Percentiles rank a stretch among this genome's conserved stretches.
These are phyloP conservation scores for Excoecaria cochinchinensis DNA, from an alignment of 345 rosid species.

Conservation along the genomic window DNA sequence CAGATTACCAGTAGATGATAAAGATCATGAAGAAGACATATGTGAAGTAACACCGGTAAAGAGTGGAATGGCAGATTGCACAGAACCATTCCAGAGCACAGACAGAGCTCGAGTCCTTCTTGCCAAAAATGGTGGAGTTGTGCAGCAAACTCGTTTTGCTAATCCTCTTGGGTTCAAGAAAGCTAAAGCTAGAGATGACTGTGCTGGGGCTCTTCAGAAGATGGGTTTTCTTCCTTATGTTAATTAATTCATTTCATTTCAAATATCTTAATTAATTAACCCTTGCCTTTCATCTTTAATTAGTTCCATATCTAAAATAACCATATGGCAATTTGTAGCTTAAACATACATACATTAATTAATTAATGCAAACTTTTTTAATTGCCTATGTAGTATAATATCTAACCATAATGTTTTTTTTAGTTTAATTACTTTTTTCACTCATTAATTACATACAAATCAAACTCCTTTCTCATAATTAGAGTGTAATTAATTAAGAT, in stretches of 20 bases:
- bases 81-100: constrained; percentile 2
- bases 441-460: too few species aligned
- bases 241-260: background rate
- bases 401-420: too few species aligned
- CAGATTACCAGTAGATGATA: constrained; percentile 11
- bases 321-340: too few species aligned
- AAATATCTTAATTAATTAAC: too few species aligned
- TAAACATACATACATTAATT: too few species aligned
- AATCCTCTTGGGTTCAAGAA: constrained; percentile 24
- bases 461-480: too few species aligned
- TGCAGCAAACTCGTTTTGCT: constrained; percentile 13
- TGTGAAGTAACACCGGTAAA: constrained; percentile 22
- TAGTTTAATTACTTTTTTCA: too few species aligned
- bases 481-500: too few species aligned
- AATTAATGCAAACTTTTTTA: too few species aligned
- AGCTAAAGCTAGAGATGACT: background rate
- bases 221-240: constrained; percentile 24
- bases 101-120: constrained; percentile 20
- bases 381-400: too few species aligned
- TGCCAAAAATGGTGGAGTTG: constrained; percentile 23
- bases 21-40: constrained; percentile 25
- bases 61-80: constrained; percentile 18
- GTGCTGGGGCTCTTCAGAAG: constrained; percentile 8
- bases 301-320: too few species aligned
- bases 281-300: background rate